phyloP scores from a whole-genome alignment of 1,284 basidiomycete genomes.

The Somion occarium region DNA sequence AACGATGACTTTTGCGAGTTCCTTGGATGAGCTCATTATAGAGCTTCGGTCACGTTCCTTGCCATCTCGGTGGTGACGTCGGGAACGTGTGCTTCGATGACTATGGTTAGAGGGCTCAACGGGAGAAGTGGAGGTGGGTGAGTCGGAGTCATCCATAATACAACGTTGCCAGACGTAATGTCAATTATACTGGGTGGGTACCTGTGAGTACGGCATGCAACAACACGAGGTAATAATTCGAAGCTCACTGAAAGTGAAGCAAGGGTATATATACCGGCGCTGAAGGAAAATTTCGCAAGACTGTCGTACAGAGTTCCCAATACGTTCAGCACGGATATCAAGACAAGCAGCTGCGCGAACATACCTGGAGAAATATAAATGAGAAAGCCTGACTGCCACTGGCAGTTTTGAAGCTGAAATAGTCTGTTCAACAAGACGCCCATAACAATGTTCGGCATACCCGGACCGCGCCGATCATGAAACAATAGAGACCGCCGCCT shows the following conservation, averaged over 20 bases:
- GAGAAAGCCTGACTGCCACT: background rate
- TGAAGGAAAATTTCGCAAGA: background rate
- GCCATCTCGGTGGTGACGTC: constrained; percentile 13
- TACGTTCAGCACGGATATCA: background rate
- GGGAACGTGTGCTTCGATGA: constrained; percentile 1
- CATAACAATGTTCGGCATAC: background rate
- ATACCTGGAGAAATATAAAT: background rate
- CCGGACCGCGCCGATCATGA: background rate
- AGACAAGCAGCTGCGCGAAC: background rate
- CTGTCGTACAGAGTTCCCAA: background rate
- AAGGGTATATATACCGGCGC: background rate
- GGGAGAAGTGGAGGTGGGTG: constrained; percentile 15
- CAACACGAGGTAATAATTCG: background rate
- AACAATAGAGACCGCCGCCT: background rate
- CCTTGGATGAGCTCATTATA: constrained; percentile 23
- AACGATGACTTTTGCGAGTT: constrained; percentile 46
- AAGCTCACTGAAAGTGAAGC: background rate
- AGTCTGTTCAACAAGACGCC: background rate
- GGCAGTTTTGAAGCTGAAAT: background rate
- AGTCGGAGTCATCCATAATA: constrained; percentile 21
- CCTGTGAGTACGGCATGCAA: background rate
- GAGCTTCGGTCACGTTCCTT: constrained; percentile 18
- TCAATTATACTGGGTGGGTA: background rate
- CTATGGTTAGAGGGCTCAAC: background rate
- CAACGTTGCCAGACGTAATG: constrained; percentile 10